These are phyloP conservation scores for Dendrobium officinale DNA, from an alignment of 106 monocot genomes.

Conservation along the genomic window DNA sequence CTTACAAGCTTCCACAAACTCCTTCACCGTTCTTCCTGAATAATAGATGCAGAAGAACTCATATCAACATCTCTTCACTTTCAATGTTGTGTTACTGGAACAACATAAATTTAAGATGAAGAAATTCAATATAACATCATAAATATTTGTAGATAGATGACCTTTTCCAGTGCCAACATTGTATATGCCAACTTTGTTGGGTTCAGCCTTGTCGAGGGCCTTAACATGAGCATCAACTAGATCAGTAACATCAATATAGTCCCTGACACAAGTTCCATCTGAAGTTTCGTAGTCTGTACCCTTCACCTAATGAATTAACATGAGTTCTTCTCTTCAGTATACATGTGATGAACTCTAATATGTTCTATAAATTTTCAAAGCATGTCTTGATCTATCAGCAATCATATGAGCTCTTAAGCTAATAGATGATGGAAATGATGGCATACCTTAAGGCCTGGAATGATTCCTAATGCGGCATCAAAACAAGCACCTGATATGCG, in stretches of 20 bases:
- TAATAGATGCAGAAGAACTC: background rate
- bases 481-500: constrained; percentile 56
- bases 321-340: background rate
- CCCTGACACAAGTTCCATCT: constrained; percentile 47
- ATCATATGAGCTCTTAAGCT: background rate
- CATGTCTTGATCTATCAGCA: too few species aligned
- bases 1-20: constrained; percentile 57
- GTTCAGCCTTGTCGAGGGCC: constrained; percentile 42
- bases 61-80: background rate
- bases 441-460: constrained; percentile 50
- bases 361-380: too few species aligned
- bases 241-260: constrained; percentile 54
- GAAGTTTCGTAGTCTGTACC: constrained; percentile 44
- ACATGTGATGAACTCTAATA: too few species aligned
- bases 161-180: constrained; percentile 53
- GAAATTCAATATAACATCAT: background rate
- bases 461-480: constrained; percentile 47
- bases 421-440: too few species aligned
- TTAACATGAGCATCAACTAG: constrained; percentile 49
- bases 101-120: too few species aligned
- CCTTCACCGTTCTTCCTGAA: constrained; percentile 48
- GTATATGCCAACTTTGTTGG: constrained; percentile 41
- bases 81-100: background rate
- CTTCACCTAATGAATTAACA: constrained; percentile 22
- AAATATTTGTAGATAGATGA: constrained; percentile 3